Conservation (phyloP, 495 filamentous ascomycete species). For the Trichodelitschia bisporula region DNA sequence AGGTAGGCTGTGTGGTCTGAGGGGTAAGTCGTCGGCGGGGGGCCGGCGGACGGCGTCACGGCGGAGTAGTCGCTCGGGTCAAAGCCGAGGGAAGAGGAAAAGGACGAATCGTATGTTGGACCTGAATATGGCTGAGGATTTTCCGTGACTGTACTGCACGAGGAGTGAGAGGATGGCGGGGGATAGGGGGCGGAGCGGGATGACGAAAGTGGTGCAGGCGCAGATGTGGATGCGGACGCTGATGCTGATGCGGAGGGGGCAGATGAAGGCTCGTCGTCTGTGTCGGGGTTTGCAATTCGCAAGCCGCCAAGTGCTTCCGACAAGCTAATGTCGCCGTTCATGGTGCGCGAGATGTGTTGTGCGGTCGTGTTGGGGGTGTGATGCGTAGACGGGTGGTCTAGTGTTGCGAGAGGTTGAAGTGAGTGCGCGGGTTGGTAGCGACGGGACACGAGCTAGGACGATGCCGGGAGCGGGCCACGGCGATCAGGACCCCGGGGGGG, state of each 20-base stretch:
- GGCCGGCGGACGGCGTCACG: no score
- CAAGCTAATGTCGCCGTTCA: constrained; percentile 84
- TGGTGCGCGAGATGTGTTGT: constrained; percentile 13
- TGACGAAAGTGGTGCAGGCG: constrained; percentile 8
- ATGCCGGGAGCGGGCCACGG: no score
- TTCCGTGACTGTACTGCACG: constrained; percentile 11
- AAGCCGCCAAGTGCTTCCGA: constrained; percentile 83
- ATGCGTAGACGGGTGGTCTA: no score
- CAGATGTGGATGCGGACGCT: constrained; percentile 17
- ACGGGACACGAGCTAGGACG: no score
- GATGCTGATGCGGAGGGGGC: constrained; percentile 23
- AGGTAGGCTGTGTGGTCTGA: no score
- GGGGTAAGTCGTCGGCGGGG: no score
- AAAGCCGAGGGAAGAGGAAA: constrained; percentile 14
- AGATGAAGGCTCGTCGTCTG: constrained; percentile 18
- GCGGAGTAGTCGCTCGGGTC: constrained; percentile 16
- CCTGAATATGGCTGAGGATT: no score
- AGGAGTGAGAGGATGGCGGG: constrained; percentile 9
- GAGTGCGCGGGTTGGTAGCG: no score
- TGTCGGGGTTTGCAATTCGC: constrained; percentile 92
- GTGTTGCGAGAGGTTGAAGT: no score
- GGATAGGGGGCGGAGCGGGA: constrained; percentile 6
- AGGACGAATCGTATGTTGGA: no score
- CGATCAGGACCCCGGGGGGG: no score
- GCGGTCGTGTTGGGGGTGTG: constrained; percentile 3